Percentiles rank a stretch among this genome's conserved stretches.
Evolutionary conservation across 805 yeast species (phyloP).

Genomic region (Nematodospora valgi): DNA sequence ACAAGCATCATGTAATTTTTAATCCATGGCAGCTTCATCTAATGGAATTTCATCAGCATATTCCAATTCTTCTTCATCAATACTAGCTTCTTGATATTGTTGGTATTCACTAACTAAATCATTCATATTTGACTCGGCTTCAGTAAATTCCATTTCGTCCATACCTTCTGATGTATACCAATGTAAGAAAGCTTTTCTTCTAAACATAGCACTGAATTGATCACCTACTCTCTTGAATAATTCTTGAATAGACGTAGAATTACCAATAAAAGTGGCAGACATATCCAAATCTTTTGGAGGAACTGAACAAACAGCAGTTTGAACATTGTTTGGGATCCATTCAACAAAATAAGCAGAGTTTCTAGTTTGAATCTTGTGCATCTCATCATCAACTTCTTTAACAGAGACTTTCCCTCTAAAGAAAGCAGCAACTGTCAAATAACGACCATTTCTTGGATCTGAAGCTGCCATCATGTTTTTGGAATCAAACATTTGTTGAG

Average conservation of each 20-base stretch:
- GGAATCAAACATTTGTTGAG: conserved; percentile 91
- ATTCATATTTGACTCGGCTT: conserved; percentile 88
- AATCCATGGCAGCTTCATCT: conserved; percentile 46
- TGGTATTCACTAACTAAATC: conserved; percentile 86
- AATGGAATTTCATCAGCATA: conserved; percentile 63
- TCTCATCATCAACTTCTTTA: conserved; percentile 92
- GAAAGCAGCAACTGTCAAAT: conserved; percentile 89
- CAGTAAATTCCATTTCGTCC: conserved; percentile 93
- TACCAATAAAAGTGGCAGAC: conserved; percentile 91
- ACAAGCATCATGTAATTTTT: conserved; percentile 5
- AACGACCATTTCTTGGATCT: conserved; percentile 87
- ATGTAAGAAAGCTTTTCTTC: conserved; percentile 92
- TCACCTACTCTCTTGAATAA: conserved; percentile 84
- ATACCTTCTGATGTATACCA: conserved; percentile 96
- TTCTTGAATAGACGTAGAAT: conserved; percentile 90
- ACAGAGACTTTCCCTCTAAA: conserved; percentile 91
- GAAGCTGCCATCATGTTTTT: conserved; percentile 96
- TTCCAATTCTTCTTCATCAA: conserved; percentile 68
- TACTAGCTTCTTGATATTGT: conserved; percentile 83
- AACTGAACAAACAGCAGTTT: conserved; percentile 88
- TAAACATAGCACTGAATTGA: conserved; percentile 89
- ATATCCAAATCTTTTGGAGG: conserved; percentile 83
- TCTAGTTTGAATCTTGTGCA: conserved; percentile 78
- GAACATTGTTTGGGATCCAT: conserved; percentile 95
- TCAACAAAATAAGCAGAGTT: conserved; percentile 84